Evolutionary conservation across 768 basidiomycete genomes (phyloP).

Genomic region (Lentinula aciculospora): DNA sequence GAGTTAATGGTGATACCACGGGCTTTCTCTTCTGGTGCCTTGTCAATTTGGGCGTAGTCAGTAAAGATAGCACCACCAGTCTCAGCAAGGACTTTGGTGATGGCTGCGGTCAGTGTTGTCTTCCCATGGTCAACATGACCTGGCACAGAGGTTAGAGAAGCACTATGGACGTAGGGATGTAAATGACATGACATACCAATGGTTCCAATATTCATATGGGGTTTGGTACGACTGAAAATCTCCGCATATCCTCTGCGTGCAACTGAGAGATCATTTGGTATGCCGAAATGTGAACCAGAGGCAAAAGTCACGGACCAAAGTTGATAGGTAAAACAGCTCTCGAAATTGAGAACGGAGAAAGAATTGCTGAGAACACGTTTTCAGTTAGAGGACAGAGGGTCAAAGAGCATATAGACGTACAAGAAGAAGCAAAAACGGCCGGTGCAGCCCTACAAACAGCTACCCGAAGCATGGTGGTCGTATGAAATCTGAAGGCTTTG

Average conservation of each 20-base stretch:
- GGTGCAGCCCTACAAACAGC: conserved; percentile 44
- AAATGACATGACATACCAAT: conserved; percentile 58
- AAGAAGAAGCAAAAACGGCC: conserved; percentile 39
- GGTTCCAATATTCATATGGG: conserved; percentile 94
- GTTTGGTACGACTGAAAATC: conserved; percentile 68
- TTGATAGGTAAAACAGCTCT: conserved; percentile 19
- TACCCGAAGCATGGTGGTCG: conserved; percentile 43
- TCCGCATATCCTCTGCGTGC: conserved; percentile 74
- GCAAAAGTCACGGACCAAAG: conserved; percentile 22
- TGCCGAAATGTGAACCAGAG: conserved; percentile 1
- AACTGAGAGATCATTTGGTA: conserved; percentile 24
- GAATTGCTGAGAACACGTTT: conserved; percentile 10
- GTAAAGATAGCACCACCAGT: conserved; percentile 81
- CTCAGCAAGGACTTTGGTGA: conserved; percentile 87
- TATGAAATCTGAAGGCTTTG: not conserved
- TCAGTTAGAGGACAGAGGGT: not conserved
- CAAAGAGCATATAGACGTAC: conserved; percentile 22
- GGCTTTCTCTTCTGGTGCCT: conserved; percentile 98
- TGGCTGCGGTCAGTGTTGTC: conserved; percentile 93
- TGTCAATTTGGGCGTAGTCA: conserved; percentile 97
- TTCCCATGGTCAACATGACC: conserved; percentile 99
- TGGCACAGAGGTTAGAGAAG: conserved; percentile 17
- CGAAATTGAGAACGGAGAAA: conserved; percentile 31
- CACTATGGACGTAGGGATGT: conserved; percentile 8
- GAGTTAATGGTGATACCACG: conserved; percentile 99